These are phyloP conservation scores for Yamadazyma nakazawae DNA, from an alignment of 805 yeast species.

Conservation along the genomic window DNA sequence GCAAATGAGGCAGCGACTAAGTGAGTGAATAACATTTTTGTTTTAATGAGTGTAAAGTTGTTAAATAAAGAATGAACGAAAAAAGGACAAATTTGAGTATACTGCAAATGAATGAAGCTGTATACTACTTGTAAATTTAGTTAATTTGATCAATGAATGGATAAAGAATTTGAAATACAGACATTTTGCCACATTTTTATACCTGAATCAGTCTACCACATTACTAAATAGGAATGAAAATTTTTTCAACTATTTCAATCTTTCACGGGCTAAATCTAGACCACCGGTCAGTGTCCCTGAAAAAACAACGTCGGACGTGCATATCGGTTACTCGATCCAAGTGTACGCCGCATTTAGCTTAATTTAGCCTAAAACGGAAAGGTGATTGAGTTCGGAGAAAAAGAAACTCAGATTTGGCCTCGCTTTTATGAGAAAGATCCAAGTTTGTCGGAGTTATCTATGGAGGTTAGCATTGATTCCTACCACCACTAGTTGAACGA, in stretches of 20 bases:
- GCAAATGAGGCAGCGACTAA: slow-evolving; percentile 16
- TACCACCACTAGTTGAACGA: too few relatives aligned
- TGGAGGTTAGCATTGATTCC: too few relatives aligned
- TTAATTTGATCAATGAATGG: slow-evolving; percentile 5
- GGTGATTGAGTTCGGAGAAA: not conserved
- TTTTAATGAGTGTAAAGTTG: slow-evolving; percentile 4
- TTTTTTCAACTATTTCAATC: not conserved
- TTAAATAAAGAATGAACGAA: not conserved
- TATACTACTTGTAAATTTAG: not conserved
- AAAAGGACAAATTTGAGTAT: not conserved
- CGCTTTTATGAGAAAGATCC: not conserved
- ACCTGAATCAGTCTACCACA: not conserved
- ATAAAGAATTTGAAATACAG: not conserved
- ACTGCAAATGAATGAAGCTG: slow-evolving; percentile 1
- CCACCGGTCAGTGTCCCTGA: slow-evolving; percentile 1
- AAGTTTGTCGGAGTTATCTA: not conserved
- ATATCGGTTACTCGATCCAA: slow-evolving; percentile 1
- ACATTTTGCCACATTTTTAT: not conserved
- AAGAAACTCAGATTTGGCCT: not conserved
- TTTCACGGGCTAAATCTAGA: not conserved
- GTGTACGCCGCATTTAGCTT: not conserved
- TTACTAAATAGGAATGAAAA: not conserved
- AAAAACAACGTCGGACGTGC: not conserved
- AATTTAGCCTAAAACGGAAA: slow-evolving; percentile 2
- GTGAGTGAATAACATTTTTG: slow-evolving; percentile 11